These are phyloP conservation scores for Oxytropis ochrocephala DNA, from an alignment of 306 rosid species.

Conservation along the genomic window DNA sequence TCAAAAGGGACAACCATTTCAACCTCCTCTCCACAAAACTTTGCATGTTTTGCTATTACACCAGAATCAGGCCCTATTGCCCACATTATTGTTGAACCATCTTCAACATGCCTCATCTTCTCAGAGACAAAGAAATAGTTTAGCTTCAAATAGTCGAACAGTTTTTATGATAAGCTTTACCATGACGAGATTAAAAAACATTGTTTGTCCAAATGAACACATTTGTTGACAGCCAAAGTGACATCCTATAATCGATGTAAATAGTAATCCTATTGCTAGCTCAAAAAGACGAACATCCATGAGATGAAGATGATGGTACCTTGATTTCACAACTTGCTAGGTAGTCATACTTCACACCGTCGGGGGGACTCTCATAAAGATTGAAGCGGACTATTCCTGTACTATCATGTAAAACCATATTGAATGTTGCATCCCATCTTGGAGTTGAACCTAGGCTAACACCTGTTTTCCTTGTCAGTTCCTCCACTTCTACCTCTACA, in stretches of 20 bases:
- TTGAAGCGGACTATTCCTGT: conserved; percentile 67
- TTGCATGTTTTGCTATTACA: conserved; percentile 68
- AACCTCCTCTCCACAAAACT: conserved; percentile 68
- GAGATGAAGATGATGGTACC: conserved; percentile 34
- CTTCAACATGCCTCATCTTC: conserved; percentile 82
- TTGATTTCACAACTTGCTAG: conserved; percentile 85
- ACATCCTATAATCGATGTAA: background rate
- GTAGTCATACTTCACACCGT: conserved; percentile 70
- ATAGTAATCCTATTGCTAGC: background rate
- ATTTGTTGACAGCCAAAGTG: background rate
- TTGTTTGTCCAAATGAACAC: background rate
- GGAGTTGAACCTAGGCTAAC: conserved; percentile 65
- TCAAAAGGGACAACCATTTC: conserved; percentile 96
- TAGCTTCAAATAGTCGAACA: conserved; percentile 7
- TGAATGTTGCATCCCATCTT: conserved; percentile 84
- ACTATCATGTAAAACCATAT: conserved; percentile 87
- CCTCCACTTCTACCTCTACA: conserved; percentile 84
- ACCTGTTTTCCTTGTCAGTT: conserved; percentile 72
- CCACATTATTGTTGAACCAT: conserved; percentile 91
- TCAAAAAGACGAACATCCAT: background rate
- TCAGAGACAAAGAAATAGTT: conserved; percentile 16
- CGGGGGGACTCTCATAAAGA: conserved; percentile 61
- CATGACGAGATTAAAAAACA: background rate
- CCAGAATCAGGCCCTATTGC: conserved; percentile 83
- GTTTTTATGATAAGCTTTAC: conserved; percentile 1